Percentiles rank a stretch among this genome's conserved stretches.
phyloP scores from a whole-genome alignment of 768 basidiomycete genomes.

The Psilocybe azurescens region DNA sequence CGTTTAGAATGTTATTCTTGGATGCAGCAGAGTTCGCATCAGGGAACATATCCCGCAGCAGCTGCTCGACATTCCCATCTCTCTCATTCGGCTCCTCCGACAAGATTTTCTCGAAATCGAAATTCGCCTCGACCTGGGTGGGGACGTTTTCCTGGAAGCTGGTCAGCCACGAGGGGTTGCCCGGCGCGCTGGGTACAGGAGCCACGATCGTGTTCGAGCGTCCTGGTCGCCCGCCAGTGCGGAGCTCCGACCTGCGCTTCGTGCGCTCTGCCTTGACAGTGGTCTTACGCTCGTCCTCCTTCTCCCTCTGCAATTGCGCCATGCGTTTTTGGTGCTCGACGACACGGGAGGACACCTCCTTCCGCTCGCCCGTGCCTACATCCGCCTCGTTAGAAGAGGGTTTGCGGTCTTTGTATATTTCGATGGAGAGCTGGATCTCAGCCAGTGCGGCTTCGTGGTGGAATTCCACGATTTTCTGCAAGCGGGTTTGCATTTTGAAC shows the following conservation, averaged over 20 bases:
- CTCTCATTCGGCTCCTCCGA: conserved; percentile 16
- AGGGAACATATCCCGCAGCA: conserved; percentile 19
- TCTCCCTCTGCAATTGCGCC: conserved; percentile 44
- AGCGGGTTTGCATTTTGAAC: conserved; percentile 50
- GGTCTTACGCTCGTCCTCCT: conserved; percentile 54
- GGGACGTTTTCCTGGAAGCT: conserved; percentile 21
- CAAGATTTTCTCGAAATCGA: conserved; percentile 20
- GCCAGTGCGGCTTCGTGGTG: conserved; percentile 48
- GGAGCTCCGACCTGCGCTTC: conserved; percentile 35
- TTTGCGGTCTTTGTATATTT: conserved; percentile 41
- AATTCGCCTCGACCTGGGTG: conserved; percentile 11
- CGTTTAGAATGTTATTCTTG: background rate
- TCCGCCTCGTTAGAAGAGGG: conserved; percentile 26
- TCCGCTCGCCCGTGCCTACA: conserved; percentile 24
- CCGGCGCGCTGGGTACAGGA: conserved; percentile 21
- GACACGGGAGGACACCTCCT: conserved; percentile 36
- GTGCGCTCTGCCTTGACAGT: conserved; percentile 44
- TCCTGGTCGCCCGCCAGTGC: conserved; percentile 17
- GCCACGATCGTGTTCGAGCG: conserved; percentile 25
- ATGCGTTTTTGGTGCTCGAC: conserved; percentile 44
- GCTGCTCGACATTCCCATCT: conserved; percentile 19
- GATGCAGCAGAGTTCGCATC: background rate
- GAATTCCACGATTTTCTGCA: conserved; percentile 56
- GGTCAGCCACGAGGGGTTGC: conserved; percentile 23
- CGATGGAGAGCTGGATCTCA: conserved; percentile 45